phyloP scores from a whole-genome alignment of 371 early-diverging fungal species.

The Lichtheimia ornata region DNA sequence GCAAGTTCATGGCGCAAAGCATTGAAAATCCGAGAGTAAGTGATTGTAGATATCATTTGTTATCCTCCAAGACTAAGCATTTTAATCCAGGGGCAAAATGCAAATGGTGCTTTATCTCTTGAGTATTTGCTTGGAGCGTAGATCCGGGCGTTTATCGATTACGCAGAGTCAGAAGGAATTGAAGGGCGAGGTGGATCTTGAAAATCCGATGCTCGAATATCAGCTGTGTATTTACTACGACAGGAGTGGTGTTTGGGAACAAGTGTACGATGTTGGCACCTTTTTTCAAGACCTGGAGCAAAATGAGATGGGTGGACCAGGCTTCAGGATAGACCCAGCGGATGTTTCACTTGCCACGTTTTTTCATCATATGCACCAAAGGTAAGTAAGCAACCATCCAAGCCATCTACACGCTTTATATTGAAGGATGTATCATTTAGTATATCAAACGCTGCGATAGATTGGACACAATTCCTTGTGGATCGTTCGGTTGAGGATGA shows the following conservation, averaged over 20 bases:
- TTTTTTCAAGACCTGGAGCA: constrained; percentile 7
- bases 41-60: neutral
- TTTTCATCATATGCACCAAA: constrained; percentile 3
- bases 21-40: constrained; percentile 10
- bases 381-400: neutral
- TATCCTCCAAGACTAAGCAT: neutral
- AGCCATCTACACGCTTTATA: too few species aligned
- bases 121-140: constrained; percentile 5
- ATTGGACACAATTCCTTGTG: constrained; percentile 6
- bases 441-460: neutral
- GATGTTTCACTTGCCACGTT: constrained; percentile 4
- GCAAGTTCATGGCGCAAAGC: constrained; percentile 6
- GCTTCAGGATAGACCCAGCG: neutral
- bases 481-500: constrained; percentile 9
- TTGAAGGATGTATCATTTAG: neutral
- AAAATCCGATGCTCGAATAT: constrained; percentile 3
- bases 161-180: neutral
- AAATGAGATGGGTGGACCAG: neutral
- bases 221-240: constrained; percentile 7
- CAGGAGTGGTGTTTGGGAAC: constrained; percentile 3
- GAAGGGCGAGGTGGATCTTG: constrained; percentile 6
- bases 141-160: constrained; percentile 1
- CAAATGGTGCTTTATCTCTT: constrained; percentile 5
- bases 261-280: constrained; percentile 4
- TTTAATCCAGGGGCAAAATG: neutral